Evolutionary conservation across 2,329 filamentous ascomycete species (phyloP), one percentile per base, ranked within the genome.

Genomic region (Diaporthe sp.): DNA sequence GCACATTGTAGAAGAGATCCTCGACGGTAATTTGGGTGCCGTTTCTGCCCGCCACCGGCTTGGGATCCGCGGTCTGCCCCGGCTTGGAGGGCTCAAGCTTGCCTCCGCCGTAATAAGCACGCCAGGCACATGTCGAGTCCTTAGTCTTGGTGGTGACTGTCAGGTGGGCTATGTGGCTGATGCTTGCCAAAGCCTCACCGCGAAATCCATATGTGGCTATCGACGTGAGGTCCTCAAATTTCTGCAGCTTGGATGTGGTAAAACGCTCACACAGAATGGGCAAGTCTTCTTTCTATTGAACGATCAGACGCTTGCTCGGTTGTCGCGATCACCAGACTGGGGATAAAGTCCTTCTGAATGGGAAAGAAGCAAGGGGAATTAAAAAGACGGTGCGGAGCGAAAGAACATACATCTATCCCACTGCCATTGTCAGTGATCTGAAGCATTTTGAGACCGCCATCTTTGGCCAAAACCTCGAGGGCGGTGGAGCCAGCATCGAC

Each of bases 151-250:
- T 99, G 1, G 96, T 98, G 57, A 99, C 95, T 5, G 93, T 95
- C 30, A 99, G 88, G 85, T 99, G 97, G 45, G 97, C 96, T 79
- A 99, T 98, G 82, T 99, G 97, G 81, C 96, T 98, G 82, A 99
- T 99, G 84, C 97, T 98, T 19, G 97, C 97, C 72, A 99, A 86
- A 4, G 97, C 97, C 84, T 99, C 97, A 72, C 97, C 97, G 71
- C 97, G 93, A 81, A 99, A 99, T n/a, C 97, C 97, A 83, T 99
- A 99, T 1, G 97, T 98, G 68, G 92, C 93, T 77, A 99, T 98
- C 6, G 92, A 94, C 54, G 91, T 91, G 64, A 99, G 87, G 82
- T 99, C 97, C 82, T 98, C 96, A 78, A 99, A 99, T 7, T 91
- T 91, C 79, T 97, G 95, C 74, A 99, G 89, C 82, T 99, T 99